Percentiles rank a stretch among this genome's conserved stretches.
phyloP scores from a whole-genome alignment of 331 rosid genomes.

The Quercus tomentella region DNA sequence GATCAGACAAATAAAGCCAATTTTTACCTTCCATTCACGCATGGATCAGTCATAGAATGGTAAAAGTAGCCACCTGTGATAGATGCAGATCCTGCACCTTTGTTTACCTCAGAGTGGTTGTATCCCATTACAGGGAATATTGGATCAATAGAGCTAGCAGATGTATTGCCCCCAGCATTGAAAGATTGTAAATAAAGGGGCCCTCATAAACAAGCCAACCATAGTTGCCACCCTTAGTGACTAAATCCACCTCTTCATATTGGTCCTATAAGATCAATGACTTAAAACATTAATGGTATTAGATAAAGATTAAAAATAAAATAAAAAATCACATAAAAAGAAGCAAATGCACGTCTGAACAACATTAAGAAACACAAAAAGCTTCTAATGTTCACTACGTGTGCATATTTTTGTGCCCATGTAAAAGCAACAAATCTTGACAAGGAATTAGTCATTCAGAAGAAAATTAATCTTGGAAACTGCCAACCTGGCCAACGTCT shows the following conservation, averaged over 20 bases:
- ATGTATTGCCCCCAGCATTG: slow-evolving; percentile 32
- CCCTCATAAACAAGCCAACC: slow-evolving; percentile 44
- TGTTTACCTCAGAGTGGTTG: slow-evolving; percentile 36
- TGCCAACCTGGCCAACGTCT: slow-evolving; percentile 38
- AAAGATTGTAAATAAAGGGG: slow-evolving; percentile 20
- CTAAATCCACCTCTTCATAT: slow-evolving; percentile 36
- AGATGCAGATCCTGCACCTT: slow-evolving; percentile 28
- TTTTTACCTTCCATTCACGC: slow-evolving; percentile 39
- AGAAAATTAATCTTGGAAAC: not conserved
- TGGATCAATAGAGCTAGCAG: slow-evolving; percentile 26
- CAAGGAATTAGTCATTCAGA: not conserved
- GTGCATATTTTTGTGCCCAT: not conserved
- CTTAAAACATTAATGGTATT: not conserved
- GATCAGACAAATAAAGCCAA: not conserved
- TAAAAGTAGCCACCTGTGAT: slow-evolving; percentile 45
- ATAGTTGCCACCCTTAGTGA: slow-evolving; percentile 39
- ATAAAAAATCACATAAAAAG: not conserved
- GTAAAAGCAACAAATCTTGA: not conserved
- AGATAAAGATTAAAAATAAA: not conserved
- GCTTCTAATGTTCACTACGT: not conserved
- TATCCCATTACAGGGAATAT: slow-evolving; percentile 47
- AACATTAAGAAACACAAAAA: not conserved
- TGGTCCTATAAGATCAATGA: slow-evolving; percentile 11
- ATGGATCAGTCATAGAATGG: slow-evolving; percentile 36
- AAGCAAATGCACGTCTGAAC: not conserved